Evolutionary conservation across 345 rosid genomes (phyloP).

Genomic region (Schrenkiella parvula): DNA sequence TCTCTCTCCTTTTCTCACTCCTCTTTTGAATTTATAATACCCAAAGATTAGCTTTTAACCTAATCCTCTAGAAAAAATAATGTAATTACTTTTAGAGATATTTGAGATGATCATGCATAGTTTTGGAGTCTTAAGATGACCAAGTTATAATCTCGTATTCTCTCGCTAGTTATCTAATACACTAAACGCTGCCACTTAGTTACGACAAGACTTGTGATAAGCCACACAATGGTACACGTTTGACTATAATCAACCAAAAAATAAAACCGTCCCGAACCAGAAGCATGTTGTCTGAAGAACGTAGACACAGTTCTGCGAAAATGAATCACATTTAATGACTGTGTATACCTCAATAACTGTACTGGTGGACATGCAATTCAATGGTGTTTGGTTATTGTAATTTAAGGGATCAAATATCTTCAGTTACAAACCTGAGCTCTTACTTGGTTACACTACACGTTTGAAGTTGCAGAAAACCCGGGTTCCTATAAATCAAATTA

Average conservation of each 20-base stretch:
- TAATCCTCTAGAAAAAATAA: neutral
- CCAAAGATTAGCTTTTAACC: constrained; percentile 24
- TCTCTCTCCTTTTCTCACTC: constrained; percentile 17
- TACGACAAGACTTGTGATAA: neutral
- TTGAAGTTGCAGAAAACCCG: neutral
- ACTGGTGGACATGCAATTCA: constrained; percentile 5
- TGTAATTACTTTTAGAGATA: neutral
- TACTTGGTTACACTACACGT: neutral
- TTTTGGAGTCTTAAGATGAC: neutral
- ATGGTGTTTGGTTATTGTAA: neutral
- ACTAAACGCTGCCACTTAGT: neutral
- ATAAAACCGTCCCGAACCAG: neutral
- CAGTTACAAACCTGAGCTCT: neutral
- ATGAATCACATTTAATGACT: constrained; percentile 14
- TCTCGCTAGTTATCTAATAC: neutral
- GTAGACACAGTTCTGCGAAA: constrained; percentile 17
- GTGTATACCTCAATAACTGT: neutral
- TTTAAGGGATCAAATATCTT: neutral
- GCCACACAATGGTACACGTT: neutral
- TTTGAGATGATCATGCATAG: neutral
- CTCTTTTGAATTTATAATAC: constrained; percentile 1
- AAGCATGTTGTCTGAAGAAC: constrained; percentile 20
- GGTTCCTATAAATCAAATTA: neutral
- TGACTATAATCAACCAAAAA: neutral
- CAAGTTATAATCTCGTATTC: neutral